A percentile compares a stretch with the other conserved stretches of the same genome.
Conservation (phyloP, 306 rosid species). For the Oxytropis ochrocephala region DNA sequence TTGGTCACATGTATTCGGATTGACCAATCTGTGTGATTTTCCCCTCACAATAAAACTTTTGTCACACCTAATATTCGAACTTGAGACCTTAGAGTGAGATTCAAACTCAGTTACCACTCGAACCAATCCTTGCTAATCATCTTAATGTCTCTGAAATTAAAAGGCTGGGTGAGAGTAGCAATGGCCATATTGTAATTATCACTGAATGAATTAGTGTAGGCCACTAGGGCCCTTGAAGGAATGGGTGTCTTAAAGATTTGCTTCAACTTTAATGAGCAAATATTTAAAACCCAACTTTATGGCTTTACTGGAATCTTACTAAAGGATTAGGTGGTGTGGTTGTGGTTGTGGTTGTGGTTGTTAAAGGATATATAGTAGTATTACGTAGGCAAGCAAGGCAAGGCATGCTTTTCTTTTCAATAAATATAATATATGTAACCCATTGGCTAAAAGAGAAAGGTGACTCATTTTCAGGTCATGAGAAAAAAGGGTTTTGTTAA, state of each 20-base stretch:
- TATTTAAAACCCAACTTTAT: constrained; percentile 32
- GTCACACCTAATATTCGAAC: no score
- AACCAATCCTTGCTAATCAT: no score
- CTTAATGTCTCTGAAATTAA: no score
- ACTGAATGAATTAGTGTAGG: constrained; percentile 27
- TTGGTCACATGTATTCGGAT: no score
- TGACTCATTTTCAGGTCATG: constrained; percentile 33
- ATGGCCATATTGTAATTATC: constrained; percentile 6
- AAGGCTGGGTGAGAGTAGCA: no score
- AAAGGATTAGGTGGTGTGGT: constrained; percentile 39
- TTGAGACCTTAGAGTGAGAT: no score
- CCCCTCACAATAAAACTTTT: no score
- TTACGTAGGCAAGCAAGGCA: constrained; percentile 64
- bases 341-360: constrained; percentile 25
- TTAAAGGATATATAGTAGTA: constrained; percentile 14
- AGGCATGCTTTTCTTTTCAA: constrained; percentile 50
- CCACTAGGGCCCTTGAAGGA: constrained; percentile 33
- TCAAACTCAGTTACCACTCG: no score
- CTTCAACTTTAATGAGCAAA: constrained; percentile 50
- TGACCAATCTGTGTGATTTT: no score
- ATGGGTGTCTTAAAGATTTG: constrained; percentile 44
- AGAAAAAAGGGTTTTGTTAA: constrained; percentile 30
- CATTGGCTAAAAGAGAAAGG: constrained; percentile 7
- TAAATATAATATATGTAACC: constrained; percentile 15
- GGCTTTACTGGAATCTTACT: constrained; percentile 32